Percentiles rank a stretch among this genome's conserved stretches.
phyloP scores from a whole-genome alignment of 2,329 filamentous ascomycete genomes.

The Nigrospora oryzae region DNA sequence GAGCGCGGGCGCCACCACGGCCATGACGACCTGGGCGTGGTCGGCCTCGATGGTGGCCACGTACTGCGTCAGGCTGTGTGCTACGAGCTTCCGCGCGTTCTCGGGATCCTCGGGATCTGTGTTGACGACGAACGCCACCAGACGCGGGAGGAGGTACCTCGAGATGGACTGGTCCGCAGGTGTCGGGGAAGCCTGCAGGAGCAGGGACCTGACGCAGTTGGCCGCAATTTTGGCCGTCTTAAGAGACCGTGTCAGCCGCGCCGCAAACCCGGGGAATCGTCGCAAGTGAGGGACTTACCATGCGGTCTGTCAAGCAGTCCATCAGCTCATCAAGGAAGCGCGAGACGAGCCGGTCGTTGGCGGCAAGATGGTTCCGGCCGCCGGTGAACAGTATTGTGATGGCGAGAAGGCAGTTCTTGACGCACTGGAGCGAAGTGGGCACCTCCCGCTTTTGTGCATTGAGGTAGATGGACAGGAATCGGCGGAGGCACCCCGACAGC shows the following conservation, averaged over 20 bases:
- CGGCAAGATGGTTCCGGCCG: conserved; percentile 63
- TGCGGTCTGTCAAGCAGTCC: conserved; percentile 73
- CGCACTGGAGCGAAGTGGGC: conserved; percentile 73
- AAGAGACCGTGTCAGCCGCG: conserved; percentile 11
- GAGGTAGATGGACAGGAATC: conserved; percentile 73
- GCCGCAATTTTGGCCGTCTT: conserved; percentile 82
- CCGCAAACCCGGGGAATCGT: neutral
- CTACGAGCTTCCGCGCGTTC: conserved; percentile 60
- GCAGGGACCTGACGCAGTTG: conserved; percentile 78
- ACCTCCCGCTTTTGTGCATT: conserved; percentile 66
- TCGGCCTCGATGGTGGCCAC: conserved; percentile 39
- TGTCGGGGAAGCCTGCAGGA: conserved; percentile 57
- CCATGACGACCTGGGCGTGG: conserved; percentile 53
- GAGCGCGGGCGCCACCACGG: conserved; percentile 69
- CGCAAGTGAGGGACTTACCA: conserved; percentile 36
- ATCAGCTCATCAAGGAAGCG: conserved; percentile 73
- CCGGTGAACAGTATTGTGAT: conserved; percentile 84
- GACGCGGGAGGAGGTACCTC: conserved; percentile 63
- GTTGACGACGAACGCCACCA: conserved; percentile 67
- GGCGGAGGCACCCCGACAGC: conserved; percentile 71
- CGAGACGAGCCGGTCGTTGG: conserved; percentile 65
- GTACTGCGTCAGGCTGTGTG: conserved; percentile 69
- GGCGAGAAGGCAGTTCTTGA: conserved; percentile 86
- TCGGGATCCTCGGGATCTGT: conserved; percentile 72
- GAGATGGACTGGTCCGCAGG: conserved; percentile 65